phyloP scores from a whole-genome alignment of 208 protist species.

The Trypanosomatidae sp. region DNA sequence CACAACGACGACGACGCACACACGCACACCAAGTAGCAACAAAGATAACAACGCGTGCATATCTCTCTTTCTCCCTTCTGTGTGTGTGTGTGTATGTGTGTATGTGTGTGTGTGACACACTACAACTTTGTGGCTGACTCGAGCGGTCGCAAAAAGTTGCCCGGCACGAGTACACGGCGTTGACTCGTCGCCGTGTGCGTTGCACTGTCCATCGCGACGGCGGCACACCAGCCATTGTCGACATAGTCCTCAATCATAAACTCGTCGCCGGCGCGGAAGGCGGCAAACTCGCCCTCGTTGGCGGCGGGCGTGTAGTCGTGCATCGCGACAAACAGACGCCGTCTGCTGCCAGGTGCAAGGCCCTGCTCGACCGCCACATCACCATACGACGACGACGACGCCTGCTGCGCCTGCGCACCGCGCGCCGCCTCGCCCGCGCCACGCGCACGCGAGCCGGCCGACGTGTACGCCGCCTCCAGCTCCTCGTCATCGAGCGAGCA shows the following conservation, averaged over 20 bases:
- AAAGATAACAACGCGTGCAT: not conserved
- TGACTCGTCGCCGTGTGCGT: constrained; percentile 1
- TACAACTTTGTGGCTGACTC: constrained; percentile 32
- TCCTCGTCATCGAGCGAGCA: constrained; percentile 13
- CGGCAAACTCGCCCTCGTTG: constrained; percentile 25
- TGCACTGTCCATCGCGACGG: constrained; percentile 11
- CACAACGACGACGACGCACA: not conserved
- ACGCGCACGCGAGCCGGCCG: constrained; percentile 9
- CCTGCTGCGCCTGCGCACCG: constrained; percentile 2
- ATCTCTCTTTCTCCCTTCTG: no score
- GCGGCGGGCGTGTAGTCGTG: constrained; percentile 43
- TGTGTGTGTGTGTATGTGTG: not conserved
- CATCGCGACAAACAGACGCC: constrained; percentile 44
- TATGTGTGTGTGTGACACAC: not conserved
- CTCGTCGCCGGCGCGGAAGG: constrained; percentile 68
- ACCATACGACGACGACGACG: constrained; percentile 2
- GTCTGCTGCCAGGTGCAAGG: constrained; percentile 1
- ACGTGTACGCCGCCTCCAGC: constrained; percentile 7
- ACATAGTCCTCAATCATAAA: constrained; percentile 67
- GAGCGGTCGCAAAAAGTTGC: constrained; percentile 59
- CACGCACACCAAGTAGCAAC: not conserved
- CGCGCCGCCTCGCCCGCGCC: no score
- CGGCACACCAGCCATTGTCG: constrained; percentile 57
- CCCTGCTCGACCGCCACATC: constrained; percentile 1
- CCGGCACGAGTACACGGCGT: constrained; percentile 32